These are phyloP conservation scores for Paxillus involutus DNA, from an alignment of 768 basidiomycete genomes.

Conservation along the genomic window DNA sequence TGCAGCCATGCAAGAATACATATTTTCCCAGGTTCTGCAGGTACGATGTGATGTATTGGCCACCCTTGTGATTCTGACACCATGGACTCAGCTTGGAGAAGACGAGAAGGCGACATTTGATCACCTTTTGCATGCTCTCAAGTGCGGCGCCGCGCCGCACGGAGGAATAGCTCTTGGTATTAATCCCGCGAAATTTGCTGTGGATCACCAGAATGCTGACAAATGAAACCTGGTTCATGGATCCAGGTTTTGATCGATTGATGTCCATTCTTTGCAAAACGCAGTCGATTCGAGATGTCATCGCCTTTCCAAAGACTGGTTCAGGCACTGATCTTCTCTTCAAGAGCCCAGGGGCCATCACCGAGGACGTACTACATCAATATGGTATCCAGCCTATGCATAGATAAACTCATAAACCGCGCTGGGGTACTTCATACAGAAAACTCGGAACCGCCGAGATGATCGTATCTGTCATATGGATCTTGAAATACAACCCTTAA, in stretches of 20 bases:
- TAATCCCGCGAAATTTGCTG: conserved; percentile 19
- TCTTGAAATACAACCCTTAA: background rate
- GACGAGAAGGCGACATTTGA: conserved; percentile 74
- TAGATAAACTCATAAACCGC: conserved; percentile 5
- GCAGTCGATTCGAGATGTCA: conserved; percentile 89
- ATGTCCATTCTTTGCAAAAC: conserved; percentile 89
- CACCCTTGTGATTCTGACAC: conserved; percentile 11
- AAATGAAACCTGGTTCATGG: background rate
- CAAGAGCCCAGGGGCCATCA: conserved; percentile 75
- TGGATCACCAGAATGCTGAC: conserved; percentile 8
- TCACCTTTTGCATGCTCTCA: conserved; percentile 83
- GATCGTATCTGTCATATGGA: conserved; percentile 13
- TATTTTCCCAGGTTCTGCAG: conserved; percentile 75
- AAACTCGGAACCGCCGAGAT: background rate
- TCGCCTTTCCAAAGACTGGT: conserved; percentile 93
- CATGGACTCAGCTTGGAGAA: conserved; percentile 59
- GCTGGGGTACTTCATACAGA: background rate
- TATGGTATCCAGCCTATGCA: conserved; percentile 54
- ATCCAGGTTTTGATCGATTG: conserved; percentile 85
- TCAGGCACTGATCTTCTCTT: conserved; percentile 85
- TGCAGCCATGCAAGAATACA: conserved; percentile 79
- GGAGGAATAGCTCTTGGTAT: conserved; percentile 90
- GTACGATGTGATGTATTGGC: conserved; percentile 40
- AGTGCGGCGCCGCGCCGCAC: conserved; percentile 92
- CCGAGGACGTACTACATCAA: conserved; percentile 51